Conservation (phyloP, 1,284 basidiomycete genomes). For the Pholiota adiposa region DNA sequence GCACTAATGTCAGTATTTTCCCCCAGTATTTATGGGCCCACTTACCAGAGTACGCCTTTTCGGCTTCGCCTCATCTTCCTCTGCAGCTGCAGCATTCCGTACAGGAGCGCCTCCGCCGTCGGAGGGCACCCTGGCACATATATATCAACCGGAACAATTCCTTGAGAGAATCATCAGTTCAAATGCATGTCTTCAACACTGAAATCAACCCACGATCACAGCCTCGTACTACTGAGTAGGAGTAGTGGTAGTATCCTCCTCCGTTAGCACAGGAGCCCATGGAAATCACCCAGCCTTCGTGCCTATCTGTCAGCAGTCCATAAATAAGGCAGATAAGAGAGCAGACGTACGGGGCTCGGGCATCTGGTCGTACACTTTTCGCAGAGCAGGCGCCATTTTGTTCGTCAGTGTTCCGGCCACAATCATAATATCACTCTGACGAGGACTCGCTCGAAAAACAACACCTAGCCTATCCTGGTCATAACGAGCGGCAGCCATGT, state of each 20-base stretch:
- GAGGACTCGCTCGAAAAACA: conserved; percentile 97
- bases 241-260: conserved; percentile 98
- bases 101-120: conserved; percentile 91
- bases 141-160: conserved; percentile 97
- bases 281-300: conserved; percentile 92
- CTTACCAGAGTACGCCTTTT: conserved; percentile 90
- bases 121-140: conserved; percentile 96
- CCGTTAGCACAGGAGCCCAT: conserved; percentile 99
- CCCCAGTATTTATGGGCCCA: conserved; percentile 15
- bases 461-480: conserved; percentile 98
- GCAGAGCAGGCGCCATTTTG: conserved; percentile 98
- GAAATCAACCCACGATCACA: conserved; percentile 79
- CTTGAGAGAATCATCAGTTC: conserved; percentile 38
- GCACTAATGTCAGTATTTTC: conserved; percentile 15
- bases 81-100: conserved; percentile 95
- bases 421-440: conserved; percentile 99
- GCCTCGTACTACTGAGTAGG: conserved; percentile 98
- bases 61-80: conserved; percentile 95
- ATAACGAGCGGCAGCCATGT: conserved; percentile 98
- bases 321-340: conserved; percentile 17
- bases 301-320: not conserved
- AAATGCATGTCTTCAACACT: not conserved
- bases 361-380: conserved; percentile 98
- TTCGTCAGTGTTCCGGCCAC: conserved; percentile 99
- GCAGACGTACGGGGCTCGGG: conserved; percentile 78